A percentile compares a stretch with the other conserved stretches of the same genome.
Evolutionary conservation across 257 asterid species (phyloP).

Genomic region (Solanum chilense): DNA sequence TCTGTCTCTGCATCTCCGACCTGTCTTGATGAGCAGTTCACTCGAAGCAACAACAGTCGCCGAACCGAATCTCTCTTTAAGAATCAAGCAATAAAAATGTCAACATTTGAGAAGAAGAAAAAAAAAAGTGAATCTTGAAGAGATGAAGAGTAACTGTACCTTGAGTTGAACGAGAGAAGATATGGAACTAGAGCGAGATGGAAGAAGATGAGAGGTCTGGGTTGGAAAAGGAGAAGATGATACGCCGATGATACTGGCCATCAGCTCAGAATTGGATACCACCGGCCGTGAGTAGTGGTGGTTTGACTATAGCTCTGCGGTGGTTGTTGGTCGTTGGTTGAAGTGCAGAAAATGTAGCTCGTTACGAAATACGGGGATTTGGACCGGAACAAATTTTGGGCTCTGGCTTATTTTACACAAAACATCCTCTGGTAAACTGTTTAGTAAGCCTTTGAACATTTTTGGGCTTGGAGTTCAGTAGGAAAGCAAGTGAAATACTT

Average conservation of each 20-base stretch:
- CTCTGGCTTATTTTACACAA: background rate
- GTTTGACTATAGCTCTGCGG: background rate
- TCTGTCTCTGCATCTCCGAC: conserved; percentile 23
- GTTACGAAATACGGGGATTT: background rate
- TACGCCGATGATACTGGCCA: conserved; percentile 26
- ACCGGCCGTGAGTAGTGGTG: background rate
- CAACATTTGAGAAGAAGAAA: background rate
- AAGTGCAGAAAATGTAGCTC: background rate
- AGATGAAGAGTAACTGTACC: conserved; percentile 13
- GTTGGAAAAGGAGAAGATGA: conserved; percentile 27
- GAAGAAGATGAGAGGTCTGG: conserved; percentile 14
- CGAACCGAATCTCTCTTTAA: conserved; percentile 30
- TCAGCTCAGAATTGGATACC: background rate
- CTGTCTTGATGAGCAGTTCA: conserved; percentile 51
- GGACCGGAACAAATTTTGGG: background rate
- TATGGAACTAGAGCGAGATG: conserved; percentile 4
- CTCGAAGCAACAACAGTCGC: conserved; percentile 28
- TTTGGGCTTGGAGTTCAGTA: background rate
- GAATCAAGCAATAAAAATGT: background rate
- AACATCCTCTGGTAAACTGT: background rate
- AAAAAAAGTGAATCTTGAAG: background rate
- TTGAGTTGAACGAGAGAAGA: conserved; percentile 21
- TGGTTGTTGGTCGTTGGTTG: background rate
- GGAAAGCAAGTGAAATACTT: background rate
- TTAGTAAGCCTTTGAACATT: background rate